Evolutionary conservation across 169 alveolate genomes (phyloP), one percentile per base, ranked within the genome.

Genomic region (Cryptosporidium sp.): DNA sequence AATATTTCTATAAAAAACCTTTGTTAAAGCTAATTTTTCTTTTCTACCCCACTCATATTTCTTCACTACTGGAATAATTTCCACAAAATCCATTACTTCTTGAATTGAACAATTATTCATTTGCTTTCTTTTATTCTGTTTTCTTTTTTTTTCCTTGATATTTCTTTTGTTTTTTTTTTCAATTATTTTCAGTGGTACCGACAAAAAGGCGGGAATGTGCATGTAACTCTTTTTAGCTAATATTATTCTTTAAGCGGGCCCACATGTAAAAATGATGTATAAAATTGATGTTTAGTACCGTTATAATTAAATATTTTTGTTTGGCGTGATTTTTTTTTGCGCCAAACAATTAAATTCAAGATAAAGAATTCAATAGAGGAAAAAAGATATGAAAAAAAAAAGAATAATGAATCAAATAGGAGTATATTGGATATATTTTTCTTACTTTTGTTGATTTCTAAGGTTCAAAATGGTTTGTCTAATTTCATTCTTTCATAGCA

Each of bases 11-110:
- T 52, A 65, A 23, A 61, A 65, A 31, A 45, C 60, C 48, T 65
- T 62, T 8, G 75, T 65, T 23, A 80, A 48, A 14, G 89, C 73
- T 1, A 7, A 18, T 1, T 18, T 21, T 21, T 65, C 89, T 3
- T 52, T 60, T 18, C n/a, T 44, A 1, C 89, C 89, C 89, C 89
- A 80, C 48, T 80, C 89, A 65, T 80, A 80, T 29, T 80, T 60
- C 48, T 18, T 61, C 45, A 80, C 53, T 0, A 37, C 44, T 10
- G 89, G 89, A 37, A 65, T 26, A 23, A 80, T 33, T 26, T 80
- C 69, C 9, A 80, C 73, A 33, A 4, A 80, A n/a, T 65, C 75
- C 31, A 52, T 16, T 3, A 21, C 14, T 21, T 23, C 62, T 3
- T 23, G 2, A 7, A n/a, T n/a, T 56, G 5, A 56, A 56, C 18